These are phyloP conservation scores for Nakazawaea ambrosiae DNA, from an alignment of 805 yeast genomes.

Conservation along the genomic window DNA sequence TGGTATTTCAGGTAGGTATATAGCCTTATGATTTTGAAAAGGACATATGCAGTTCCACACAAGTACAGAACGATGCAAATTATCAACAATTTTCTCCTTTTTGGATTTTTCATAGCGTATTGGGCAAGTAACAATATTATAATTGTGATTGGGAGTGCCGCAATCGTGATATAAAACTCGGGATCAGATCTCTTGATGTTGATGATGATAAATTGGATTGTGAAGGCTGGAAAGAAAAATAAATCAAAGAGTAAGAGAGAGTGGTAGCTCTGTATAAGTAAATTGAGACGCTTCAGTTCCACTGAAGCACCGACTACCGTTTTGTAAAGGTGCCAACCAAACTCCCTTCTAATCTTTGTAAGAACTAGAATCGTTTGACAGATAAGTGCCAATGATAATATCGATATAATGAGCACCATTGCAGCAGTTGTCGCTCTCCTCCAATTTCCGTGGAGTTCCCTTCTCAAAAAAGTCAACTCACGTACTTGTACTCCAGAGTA, in stretches of 20 bases:
- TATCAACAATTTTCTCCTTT: slow-evolving; percentile 21
- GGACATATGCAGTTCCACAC: slow-evolving; percentile 31
- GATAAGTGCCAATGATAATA: slow-evolving; percentile 26
- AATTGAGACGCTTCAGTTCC: slow-evolving; percentile 24
- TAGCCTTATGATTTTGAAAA: slow-evolving; percentile 32
- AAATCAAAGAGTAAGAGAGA: slow-evolving; percentile 21
- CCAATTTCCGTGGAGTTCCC: slow-evolving; percentile 20
- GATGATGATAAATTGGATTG: slow-evolving; percentile 36
- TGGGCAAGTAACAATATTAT: slow-evolving; percentile 30
- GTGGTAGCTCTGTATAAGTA: slow-evolving; percentile 31
- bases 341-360: slow-evolving; percentile 21
- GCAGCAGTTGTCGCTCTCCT: slow-evolving; percentile 26
- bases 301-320: slow-evolving; percentile 32
- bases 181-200: slow-evolving; percentile 27
- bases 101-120: slow-evolving; percentile 27
- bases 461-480: slow-evolving; percentile 25
- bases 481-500: slow-evolving; percentile 37
- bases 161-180: slow-evolving; percentile 37
- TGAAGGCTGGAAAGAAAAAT: slow-evolving; percentile 38
- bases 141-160: slow-evolving; percentile 29
- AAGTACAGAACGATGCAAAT: slow-evolving; percentile 21
- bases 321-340: slow-evolving; percentile 30
- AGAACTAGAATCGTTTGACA: slow-evolving; percentile 23
- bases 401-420: slow-evolving; percentile 30
- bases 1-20: slow-evolving; percentile 24